Conservation (phyloP, 164 flowering plant genomes). For the Cinnamomum micranthum region DNA sequence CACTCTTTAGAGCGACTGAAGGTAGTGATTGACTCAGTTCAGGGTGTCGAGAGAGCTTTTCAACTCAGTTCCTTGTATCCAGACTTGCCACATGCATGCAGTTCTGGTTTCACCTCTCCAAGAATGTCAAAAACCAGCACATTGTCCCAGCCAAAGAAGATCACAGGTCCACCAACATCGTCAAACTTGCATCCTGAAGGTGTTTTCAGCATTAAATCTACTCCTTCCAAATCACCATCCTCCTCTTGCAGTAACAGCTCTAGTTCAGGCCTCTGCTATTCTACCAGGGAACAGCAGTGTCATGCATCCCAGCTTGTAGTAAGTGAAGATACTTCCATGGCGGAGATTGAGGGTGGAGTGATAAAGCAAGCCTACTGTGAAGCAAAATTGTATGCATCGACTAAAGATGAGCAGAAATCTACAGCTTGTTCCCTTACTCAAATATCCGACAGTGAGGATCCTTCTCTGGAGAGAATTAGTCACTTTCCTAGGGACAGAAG, state of each 20-base stretch:
- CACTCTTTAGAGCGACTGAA: slow-evolving; percentile 76
- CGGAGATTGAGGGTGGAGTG: slow-evolving; percentile 27
- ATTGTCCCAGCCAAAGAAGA: slow-evolving; percentile 24
- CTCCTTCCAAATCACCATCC: slow-evolving; percentile 45
- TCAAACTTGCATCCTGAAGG: slow-evolving; percentile 26
- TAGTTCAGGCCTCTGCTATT: slow-evolving; percentile 48
- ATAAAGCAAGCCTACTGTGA: slow-evolving; percentile 53
- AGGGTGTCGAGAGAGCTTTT: slow-evolving; percentile 60
- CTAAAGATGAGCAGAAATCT: slow-evolving; percentile 35
- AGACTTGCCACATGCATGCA: slow-evolving; percentile 49
- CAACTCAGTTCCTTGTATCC: slow-evolving; percentile 59
- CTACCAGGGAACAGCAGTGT: slow-evolving; percentile 33
- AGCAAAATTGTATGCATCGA: slow-evolving; percentile 31
- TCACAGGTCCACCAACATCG: slow-evolving; percentile 16
- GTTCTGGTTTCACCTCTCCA: slow-evolving; percentile 38
- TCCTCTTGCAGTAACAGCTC: slow-evolving; percentile 68
- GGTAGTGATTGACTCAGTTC: slow-evolving; percentile 76
- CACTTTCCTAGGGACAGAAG: slow-evolving; percentile 20
- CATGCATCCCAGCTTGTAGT: slow-evolving; percentile 10
- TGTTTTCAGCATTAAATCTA: slow-evolving; percentile 21
- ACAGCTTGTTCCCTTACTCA: slow-evolving; percentile 50
- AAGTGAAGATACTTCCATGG: slow-evolving; percentile 24
- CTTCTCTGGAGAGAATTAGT: slow-evolving; percentile 15
- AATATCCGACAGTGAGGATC: slow-evolving; percentile 32
- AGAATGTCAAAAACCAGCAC: slow-evolving; percentile 33